Evolutionary conservation across 1,284 basidiomycete genomes (phyloP).

Genomic region (Abortiporus biennis): DNA sequence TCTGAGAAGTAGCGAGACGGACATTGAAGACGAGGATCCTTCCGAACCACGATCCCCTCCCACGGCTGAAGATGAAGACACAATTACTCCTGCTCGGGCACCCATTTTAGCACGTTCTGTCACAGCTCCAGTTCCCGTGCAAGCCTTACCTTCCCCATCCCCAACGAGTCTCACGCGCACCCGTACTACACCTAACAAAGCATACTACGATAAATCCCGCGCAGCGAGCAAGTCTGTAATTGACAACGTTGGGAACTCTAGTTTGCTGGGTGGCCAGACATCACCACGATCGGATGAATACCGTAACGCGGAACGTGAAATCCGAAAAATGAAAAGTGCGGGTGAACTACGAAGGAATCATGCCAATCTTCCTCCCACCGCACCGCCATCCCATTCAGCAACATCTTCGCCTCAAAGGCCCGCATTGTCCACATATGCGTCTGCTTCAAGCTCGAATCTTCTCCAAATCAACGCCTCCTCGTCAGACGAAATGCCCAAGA

Average conservation of each 20-base stretch:
- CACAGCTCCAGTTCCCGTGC: slow-evolving; percentile 34
- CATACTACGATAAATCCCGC: slow-evolving; percentile 47
- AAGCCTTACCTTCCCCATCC: slow-evolving; percentile 24
- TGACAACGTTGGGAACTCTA: slow-evolving; percentile 6
- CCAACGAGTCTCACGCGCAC: slow-evolving; percentile 55
- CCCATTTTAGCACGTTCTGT: slow-evolving; percentile 43
- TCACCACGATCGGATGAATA: slow-evolving; percentile 22
- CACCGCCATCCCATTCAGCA: slow-evolving; percentile 16
- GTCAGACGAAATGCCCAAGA: slow-evolving; percentile 35
- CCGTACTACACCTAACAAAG: slow-evolving; percentile 63
- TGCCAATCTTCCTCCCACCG: slow-evolving; percentile 11
- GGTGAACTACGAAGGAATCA: slow-evolving; percentile 62
- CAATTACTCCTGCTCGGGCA: slow-evolving; percentile 59
- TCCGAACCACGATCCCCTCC: slow-evolving; percentile 20
- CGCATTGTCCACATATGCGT: slow-evolving; percentile 42
- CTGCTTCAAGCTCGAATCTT: slow-evolving; percentile 58
- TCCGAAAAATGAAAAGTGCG: slow-evolving; percentile 84
- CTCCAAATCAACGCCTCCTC: slow-evolving; percentile 36
- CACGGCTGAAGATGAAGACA: slow-evolving; percentile 55
- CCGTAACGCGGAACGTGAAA: slow-evolving; percentile 47
- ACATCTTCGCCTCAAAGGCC: slow-evolving; percentile 34
- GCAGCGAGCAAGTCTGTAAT: slow-evolving; percentile 18
- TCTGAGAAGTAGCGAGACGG: slow-evolving; percentile 29
- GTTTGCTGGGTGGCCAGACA: slow-evolving; percentile 6
- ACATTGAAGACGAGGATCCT: slow-evolving; percentile 51